These are phyloP conservation scores for Dioscorea dumetorum DNA, from an alignment of 106 monocot species.

Conservation along the genomic window DNA sequence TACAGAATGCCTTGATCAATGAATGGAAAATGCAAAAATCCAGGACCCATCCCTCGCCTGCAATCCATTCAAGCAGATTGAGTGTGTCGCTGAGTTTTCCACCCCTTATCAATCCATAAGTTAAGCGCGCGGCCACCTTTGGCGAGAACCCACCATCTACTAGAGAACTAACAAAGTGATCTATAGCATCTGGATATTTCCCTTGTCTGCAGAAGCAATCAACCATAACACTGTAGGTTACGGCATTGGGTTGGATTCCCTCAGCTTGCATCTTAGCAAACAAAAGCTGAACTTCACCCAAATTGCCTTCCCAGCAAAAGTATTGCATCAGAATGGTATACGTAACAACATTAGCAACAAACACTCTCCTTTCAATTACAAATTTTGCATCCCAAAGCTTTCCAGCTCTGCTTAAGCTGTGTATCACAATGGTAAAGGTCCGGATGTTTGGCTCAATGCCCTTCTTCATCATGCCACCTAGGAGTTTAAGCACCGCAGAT, in stretches of 20 bases:
- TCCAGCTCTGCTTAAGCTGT: conserved; percentile 43
- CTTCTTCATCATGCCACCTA: conserved; percentile 54
- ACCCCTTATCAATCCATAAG: conserved; percentile 32
- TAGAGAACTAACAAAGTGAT: background rate
- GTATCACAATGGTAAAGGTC: conserved; percentile 55
- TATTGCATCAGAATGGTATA: conserved; percentile 45
- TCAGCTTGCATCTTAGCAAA: no score
- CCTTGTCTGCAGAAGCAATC: conserved; percentile 44
- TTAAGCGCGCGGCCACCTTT: conserved; percentile 28
- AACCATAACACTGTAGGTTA: conserved; percentile 38
- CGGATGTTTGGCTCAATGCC: conserved; percentile 21
- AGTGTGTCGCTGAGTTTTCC: conserved; percentile 8
- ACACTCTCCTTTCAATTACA: conserved; percentile 25
- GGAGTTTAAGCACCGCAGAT: conserved; percentile 32
- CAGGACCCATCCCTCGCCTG: conserved; percentile 17
- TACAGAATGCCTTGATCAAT: conserved; percentile 35
- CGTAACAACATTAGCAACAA: conserved; percentile 35
- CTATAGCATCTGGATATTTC: conserved; percentile 10
- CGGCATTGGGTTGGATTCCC: background rate
- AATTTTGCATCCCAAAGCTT: conserved; percentile 29
- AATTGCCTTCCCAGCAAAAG: conserved; percentile 20
- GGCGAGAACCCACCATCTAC: conserved; percentile 19
- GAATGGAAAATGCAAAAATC: conserved; percentile 15
- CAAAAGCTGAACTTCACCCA: background rate
- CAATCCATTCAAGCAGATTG: conserved; percentile 27